Base-by-base conservation (phyloP, 2,329 filamentous ascomycete genomes). In the Penicillium nordicum region DNA sequence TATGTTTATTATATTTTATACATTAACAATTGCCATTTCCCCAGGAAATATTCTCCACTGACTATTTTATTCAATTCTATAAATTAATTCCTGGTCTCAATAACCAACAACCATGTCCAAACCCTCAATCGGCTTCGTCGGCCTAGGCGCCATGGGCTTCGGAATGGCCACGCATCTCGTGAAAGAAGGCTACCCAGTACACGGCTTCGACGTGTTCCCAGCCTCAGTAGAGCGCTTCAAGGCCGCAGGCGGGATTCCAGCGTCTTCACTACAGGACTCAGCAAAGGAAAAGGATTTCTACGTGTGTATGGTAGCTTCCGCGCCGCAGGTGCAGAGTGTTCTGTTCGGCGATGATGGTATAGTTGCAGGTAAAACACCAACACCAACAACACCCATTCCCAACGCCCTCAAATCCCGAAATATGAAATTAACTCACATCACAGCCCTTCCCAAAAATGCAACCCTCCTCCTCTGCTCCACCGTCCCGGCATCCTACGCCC, bases 141-240 rank as follows among this genome's bases (percentile, higher is more conserved):
- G 88, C 78, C 85, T 92, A 3, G 88, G 88, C 55, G 88, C 88
- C 73, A 91, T 91, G 88, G 88, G 88, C 69, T 88, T 90, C 71
- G 88, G 88, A 69, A 91, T 92, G 88, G 88, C 88, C 61, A 88
- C 84, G 57, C 82, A 90, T 69, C 82, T 92, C 44, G 78, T 90
- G 65, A 84, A 85, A 63, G 76, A 82, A 61, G 86, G 86, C 56
- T 89, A 87, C 72, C 58, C 76, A 27, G 87, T 91, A 25, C 86
- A 83, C 23, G 88, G 88, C 54, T 91, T 85, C 69, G 88, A 92
- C 67, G 82, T 90, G 40, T 90, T 83, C 76, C 76, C 77, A 2
- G 85, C 87, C 6, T 85, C 87, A 0, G 80, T 90, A 34, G 82
- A 88, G 53, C 82, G 81, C 23, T 90, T 90, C 76, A 74, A 80